Base-by-base conservation (phyloP, 768 basidiomycete species). In the Russula sp. region DNA sequence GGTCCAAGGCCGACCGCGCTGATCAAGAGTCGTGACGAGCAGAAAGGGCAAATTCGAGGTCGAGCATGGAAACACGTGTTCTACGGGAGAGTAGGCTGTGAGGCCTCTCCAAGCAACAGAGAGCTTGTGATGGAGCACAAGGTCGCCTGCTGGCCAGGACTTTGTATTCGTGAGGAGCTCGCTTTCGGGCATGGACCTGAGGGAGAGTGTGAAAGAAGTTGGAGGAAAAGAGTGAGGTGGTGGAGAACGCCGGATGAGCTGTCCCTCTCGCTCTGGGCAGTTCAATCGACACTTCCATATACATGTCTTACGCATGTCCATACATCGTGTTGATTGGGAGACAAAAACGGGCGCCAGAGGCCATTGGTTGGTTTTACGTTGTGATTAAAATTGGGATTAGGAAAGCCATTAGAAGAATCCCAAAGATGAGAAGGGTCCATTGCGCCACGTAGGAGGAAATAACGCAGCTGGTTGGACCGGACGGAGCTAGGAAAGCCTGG, bases 1-100 rank as follows among this genome's bases (percentile, higher is more conserved):
- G 3, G 79, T 75, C 85, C 85, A 87, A 2, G 85, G 85, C 4
- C 84, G 74, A 1, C 75, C 76, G 5, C 65, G 61, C 3, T 69
- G 70, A 65, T 86, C 85, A 22, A 86, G 69, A 2, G 79, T 80
- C n/a, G 81, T 77, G 10, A 84, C 68, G 5, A 83, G 83, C 18
- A 86, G 72, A 65, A 86, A 86, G 3, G 53, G 41, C 3, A 63
- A 39, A 16, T 25, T 42, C 14, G 56, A 36, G 6, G 43, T 58
- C 35, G 46, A 58, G 38, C 56, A 58, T 16, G 46, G 38, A 58
- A 49, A 58, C 56, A 49, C 56, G 46, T 49, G 36, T 29, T 58
- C 46, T 16, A 43, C 18, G 20, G 55, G 55, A 22, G 55, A 43
- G 22, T 36, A 56, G 18, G 55, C 43, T 20, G 43, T 46, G n/a